These are phyloP conservation scores for Sclerotinia trifoliorum DNA, from an alignment of 2,329 filamentous ascomycete species.

Conservation along the genomic window DNA sequence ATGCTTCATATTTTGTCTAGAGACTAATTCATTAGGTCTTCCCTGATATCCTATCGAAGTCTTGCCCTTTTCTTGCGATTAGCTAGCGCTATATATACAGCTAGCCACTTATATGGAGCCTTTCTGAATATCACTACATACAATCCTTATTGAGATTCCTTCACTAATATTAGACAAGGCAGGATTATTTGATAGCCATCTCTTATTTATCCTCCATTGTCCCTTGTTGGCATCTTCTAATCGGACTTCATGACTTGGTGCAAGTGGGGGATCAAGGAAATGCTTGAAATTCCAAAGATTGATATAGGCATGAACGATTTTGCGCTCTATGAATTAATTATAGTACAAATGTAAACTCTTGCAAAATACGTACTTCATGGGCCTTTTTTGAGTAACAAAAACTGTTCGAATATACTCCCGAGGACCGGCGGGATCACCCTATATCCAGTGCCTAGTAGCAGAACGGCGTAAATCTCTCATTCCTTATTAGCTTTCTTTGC, in stretches of 20 bases:
- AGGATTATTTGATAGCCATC: neutral
- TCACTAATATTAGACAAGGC: neutral
- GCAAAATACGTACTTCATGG: neutral
- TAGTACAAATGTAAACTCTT: neutral
- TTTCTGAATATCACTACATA: neutral
- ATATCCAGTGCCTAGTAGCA: too few species aligned
- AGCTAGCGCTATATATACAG: too few species aligned
- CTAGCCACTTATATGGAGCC: neutral
- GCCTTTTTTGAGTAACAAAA: neutral
- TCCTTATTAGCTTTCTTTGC: too few species aligned
- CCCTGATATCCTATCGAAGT: neutral
- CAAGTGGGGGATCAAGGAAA: neutral
- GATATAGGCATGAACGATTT: neutral
- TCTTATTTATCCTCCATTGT: neutral
- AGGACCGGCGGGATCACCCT: too few species aligned
- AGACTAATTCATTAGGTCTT: too few species aligned
- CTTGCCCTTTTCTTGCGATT: neutral
- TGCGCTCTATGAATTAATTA: neutral
- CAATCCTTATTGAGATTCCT: neutral
- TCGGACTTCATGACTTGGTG: neutral
- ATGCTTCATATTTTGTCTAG: neutral
- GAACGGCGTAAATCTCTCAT: too few species aligned
- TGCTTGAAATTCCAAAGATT: neutral
- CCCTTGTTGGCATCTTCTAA: neutral
- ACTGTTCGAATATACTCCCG: neutral